Conservation (phyloP, 2,329 filamentous ascomycete species). For the Ophiostoma montium region DNA sequence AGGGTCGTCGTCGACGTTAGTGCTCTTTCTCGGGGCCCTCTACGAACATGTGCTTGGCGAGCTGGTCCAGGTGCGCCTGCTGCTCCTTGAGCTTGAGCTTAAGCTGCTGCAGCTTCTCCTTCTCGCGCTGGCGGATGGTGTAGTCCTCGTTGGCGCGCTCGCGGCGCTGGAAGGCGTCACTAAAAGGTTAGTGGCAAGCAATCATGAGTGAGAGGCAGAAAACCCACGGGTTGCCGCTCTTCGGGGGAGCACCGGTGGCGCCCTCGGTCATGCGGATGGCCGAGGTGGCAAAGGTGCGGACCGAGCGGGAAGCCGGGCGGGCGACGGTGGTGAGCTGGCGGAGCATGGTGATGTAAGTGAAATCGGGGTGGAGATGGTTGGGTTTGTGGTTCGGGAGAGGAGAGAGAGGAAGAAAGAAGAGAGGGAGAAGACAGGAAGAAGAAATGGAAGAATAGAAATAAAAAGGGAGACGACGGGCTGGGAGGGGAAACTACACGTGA, state of each 20-base stretch:
- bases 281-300: conserved; percentile 49
- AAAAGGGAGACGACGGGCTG: not conserved
- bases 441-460: not conserved
- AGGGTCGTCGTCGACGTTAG: not conserved
- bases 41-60: conserved; percentile 74
- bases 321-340: conserved; percentile 45
- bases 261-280: conserved; percentile 52
- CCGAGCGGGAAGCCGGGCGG: conserved; percentile 36
- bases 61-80: conserved; percentile 68
- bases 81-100: conserved; percentile 62
- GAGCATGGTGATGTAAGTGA: conserved; percentile 37
- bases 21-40: not conserved
- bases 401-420: not conserved
- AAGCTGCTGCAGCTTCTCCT: conserved; percentile 72
- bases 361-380: not conserved
- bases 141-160: conserved; percentile 77
- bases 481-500: conserved; percentile 11
- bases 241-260: conserved; percentile 50
- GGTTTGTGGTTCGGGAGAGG: too few species aligned
- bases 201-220: not conserved
- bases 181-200: conserved; percentile 21
- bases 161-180: conserved; percentile 85
- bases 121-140: conserved; percentile 76
- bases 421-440: not conserved
- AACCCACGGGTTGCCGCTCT: conserved; percentile 38